phyloP scores from a whole-genome alignment of 352 stramenopile species.

The Phytopythium helicoides region DNA sequence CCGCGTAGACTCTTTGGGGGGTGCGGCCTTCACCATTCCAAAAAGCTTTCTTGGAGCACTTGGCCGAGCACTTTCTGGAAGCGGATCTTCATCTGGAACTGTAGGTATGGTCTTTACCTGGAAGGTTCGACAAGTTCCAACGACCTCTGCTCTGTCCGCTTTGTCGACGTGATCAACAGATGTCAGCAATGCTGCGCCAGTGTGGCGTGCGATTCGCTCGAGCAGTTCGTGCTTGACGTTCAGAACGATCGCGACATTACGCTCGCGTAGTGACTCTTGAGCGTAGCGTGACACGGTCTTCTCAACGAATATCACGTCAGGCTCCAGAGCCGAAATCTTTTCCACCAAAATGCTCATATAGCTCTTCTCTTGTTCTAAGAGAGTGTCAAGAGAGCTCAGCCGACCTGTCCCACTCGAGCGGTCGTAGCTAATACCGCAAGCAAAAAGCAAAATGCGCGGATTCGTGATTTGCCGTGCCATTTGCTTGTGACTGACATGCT shows the following conservation, averaged over 20 bases:
- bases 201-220: conserved; percentile 92
- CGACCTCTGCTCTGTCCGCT: conserved; percentile 39
- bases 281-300: conserved; percentile 87
- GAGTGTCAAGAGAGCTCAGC: conserved; percentile 93
- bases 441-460: conserved; percentile 96
- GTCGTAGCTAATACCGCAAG: conserved; percentile 96
- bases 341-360: conserved; percentile 97
- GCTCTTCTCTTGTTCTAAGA: conserved; percentile 96
- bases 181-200: conserved; percentile 89
- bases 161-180: conserved; percentile 93
- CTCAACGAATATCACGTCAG: conserved; percentile 95
- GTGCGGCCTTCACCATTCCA: conserved; percentile 23
- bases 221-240: conserved; percentile 94
- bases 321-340: conserved; percentile 95
- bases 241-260: conserved; percentile 91
- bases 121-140: conserved; percentile 70
- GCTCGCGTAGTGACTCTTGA: conserved; percentile 91
- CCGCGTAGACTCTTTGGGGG: conserved; percentile 18
- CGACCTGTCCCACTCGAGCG: conserved; percentile 77
- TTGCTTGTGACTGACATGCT: conserved; percentile 96
- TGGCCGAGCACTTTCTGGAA: conserved; percentile 5
- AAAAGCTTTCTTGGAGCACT: conserved; percentile 15
- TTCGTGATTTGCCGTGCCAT: conserved; percentile 94
- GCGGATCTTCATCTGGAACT: conserved; percentile 33
- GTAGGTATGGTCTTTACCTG: conserved; percentile 56